These are phyloP conservation scores for Vaccinium corymbosum DNA, from an alignment of 148 eudicot genomes.

Conservation along the genomic window DNA sequence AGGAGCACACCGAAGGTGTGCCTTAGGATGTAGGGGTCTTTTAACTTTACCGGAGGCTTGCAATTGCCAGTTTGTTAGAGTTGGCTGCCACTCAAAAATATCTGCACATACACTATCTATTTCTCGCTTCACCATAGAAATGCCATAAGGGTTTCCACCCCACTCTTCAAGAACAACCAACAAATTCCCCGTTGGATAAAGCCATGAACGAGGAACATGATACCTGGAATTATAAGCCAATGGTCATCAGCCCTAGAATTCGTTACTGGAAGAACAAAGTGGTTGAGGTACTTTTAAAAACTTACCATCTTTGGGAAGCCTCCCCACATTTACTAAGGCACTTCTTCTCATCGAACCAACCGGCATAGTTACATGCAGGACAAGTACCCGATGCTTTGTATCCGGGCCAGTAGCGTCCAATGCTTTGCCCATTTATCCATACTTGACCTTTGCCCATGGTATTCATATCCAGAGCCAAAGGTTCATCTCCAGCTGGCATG, in stretches of 20 bases:
- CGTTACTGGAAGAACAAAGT: background rate
- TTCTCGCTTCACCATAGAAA: constrained; percentile 70
- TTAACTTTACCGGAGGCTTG: constrained; percentile 56
- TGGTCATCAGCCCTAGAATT: background rate
- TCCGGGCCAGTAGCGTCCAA: constrained; percentile 86
- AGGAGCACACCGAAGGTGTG: constrained; percentile 66
- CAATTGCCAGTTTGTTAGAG: constrained; percentile 54
- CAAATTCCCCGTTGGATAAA: constrained; percentile 61
- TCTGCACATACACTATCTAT: constrained; percentile 63
- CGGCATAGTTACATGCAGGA: constrained; percentile 60
- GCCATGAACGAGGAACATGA: constrained; percentile 87
- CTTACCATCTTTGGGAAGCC: constrained; percentile 87
- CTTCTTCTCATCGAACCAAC: constrained; percentile 63
- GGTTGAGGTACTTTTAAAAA: background rate
- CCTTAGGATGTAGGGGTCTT: constrained; percentile 67
- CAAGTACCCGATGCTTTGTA: constrained; percentile 68
- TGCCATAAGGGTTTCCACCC: constrained; percentile 69
- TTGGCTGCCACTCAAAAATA: constrained; percentile 80
- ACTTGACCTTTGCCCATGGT: constrained; percentile 87
- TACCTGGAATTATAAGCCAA: constrained; percentile 49
- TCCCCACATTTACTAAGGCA: constrained; percentile 70
- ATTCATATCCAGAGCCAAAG: constrained; percentile 74
- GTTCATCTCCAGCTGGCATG: constrained; percentile 67
- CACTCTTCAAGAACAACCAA: constrained; percentile 78
- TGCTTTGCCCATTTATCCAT: constrained; percentile 75